Evolutionary conservation across 306 rosid species (phyloP).

Genomic region (Arachis stenosperma): DNA sequence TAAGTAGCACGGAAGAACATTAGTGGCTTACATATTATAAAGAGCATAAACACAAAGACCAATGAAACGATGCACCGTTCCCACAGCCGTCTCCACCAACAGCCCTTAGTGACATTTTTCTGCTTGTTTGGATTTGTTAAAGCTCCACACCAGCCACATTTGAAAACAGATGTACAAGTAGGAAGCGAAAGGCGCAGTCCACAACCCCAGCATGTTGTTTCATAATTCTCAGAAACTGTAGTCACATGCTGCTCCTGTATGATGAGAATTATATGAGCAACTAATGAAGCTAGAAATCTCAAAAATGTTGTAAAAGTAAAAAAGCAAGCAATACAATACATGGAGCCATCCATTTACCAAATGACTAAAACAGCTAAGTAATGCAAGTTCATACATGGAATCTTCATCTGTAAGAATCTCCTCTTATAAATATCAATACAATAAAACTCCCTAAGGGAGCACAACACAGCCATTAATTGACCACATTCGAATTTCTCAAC

Average conservation of each 20-base stretch:
- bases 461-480: background rate
- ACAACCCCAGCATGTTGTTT: slow-evolving; percentile 95
- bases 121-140: slow-evolving; percentile 62
- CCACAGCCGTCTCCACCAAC: slow-evolving; percentile 65
- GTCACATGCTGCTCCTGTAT: slow-evolving; percentile 71
- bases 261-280: slow-evolving; percentile 57
- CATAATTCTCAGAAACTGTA: slow-evolving; percentile 50
- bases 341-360: slow-evolving; percentile 37
- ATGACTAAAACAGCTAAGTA: slow-evolving; percentile 27
- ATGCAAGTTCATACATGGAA: background rate
- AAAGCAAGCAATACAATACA: slow-evolving; percentile 44
- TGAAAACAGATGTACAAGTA: slow-evolving; percentile 60
- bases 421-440: too few species aligned
- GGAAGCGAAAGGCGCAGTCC: slow-evolving; percentile 78
- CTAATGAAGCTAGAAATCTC: slow-evolving; percentile 54
- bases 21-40: slow-evolving; percentile 73
- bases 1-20: slow-evolving; percentile 17
- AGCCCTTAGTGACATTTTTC: slow-evolving; percentile 54
- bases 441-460: too few species aligned
- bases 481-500: background rate
- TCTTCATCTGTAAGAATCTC: too few species aligned
- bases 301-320: slow-evolving; percentile 40
- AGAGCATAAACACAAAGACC: slow-evolving; percentile 69
- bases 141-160: slow-evolving; percentile 99
- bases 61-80: slow-evolving; percentile 72